Conservation (phyloP, 108 stramenopile species). For the Skeletonema costatum region DNA sequence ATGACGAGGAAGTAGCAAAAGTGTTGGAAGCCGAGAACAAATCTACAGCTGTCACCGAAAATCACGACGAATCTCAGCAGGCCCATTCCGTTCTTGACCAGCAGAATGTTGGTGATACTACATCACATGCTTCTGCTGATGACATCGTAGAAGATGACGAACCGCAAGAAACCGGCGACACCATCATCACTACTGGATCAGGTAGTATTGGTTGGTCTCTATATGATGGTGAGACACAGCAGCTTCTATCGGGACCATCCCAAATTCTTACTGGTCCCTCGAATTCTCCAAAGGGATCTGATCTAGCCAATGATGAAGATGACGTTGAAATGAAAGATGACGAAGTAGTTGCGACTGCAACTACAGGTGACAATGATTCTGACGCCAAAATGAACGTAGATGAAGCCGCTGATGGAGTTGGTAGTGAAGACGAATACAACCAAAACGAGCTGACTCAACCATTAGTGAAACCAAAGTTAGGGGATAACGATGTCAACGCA, state of each 20-base stretch:
- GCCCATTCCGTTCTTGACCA: background rate
- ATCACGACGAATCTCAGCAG: background rate
- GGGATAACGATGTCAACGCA: background rate
- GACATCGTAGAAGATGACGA: background rate
- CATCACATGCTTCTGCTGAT: background rate
- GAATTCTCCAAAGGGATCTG: background rate
- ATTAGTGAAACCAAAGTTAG: slow-evolving; percentile 1
- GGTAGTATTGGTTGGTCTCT: slow-evolving; percentile 20
- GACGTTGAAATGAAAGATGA: background rate
- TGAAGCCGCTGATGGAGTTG: background rate
- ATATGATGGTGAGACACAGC: slow-evolving; percentile 41
- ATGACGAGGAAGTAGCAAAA: background rate
- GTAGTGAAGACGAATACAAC: background rate
- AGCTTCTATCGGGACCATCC: slow-evolving; percentile 22
- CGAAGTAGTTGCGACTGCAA: background rate
- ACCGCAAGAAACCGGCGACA: slow-evolving; percentile 1
- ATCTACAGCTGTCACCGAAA: background rate
- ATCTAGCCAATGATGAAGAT: background rate
- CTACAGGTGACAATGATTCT: background rate
- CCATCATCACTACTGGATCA: slow-evolving; percentile 8
- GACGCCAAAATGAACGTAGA: background rate
- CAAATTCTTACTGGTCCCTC: background rate
- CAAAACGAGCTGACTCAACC: background rate
- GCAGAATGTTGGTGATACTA: background rate
- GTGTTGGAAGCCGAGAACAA: background rate